A percentile compares a stretch with the other conserved stretches of the same genome.
Evolutionary conservation across 495 filamentous ascomycete genomes (phyloP).

Genomic region (Neurospora sublineolata): DNA sequence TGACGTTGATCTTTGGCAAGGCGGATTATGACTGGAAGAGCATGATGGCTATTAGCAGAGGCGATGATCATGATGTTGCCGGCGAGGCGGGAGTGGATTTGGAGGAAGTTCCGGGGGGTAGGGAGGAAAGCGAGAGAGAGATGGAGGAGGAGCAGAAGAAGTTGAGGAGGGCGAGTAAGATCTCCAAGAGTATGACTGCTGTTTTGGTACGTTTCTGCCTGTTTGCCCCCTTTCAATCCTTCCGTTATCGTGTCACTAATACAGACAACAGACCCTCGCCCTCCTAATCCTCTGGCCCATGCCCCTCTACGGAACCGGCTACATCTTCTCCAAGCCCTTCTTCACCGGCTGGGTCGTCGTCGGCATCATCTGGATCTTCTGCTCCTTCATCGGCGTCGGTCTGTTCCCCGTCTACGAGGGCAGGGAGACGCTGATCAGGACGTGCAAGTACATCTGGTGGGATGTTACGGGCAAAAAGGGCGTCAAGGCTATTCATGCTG

Average conservation of each 20-base stretch:
- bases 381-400: slow-evolving; percentile 57
- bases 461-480: slow-evolving; percentile 57
- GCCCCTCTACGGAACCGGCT: slow-evolving; percentile 79
- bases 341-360: slow-evolving; percentile 88
- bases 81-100: slow-evolving; percentile 58
- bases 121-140: slow-evolving; percentile 22
- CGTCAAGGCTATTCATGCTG: slow-evolving; percentile 26
- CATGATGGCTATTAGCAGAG: slow-evolving; percentile 74
- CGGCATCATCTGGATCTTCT: slow-evolving; percentile 82
- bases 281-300: slow-evolving; percentile 88
- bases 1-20: slow-evolving; percentile 61
- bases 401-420: slow-evolving; percentile 80
- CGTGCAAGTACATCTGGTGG: slow-evolving; percentile 51
- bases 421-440: slow-evolving; percentile 51
- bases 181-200: slow-evolving; percentile 67
- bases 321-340: slow-evolving; percentile 83
- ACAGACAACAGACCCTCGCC: slow-evolving; percentile 43
- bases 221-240: too few relatives aligned
- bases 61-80: slow-evolving; percentile 70
- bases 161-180: slow-evolving; percentile 59
- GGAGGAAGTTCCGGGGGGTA: slow-evolving; percentile 53
- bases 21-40: slow-evolving; percentile 85
- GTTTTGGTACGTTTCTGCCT: slow-evolving; percentile 42
- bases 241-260: too few relatives aligned
- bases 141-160: slow-evolving; percentile 53